These are phyloP conservation scores for Chaetomium cochliodes DNA, from an alignment of 495 filamentous ascomycete genomes.

Conservation along the genomic window DNA sequence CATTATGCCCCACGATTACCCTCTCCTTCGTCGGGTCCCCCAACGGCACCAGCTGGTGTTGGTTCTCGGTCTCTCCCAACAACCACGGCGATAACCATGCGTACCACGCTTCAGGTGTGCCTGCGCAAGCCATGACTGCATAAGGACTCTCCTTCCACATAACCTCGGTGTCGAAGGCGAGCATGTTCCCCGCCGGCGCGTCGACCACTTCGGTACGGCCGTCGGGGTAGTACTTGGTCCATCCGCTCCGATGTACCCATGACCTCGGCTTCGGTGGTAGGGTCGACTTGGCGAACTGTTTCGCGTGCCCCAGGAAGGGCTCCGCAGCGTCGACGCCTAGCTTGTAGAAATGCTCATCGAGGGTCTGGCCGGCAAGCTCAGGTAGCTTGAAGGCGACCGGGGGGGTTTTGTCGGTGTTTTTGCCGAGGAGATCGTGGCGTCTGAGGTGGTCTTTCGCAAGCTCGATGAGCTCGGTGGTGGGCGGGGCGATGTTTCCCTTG, in stretches of 20 bases:
- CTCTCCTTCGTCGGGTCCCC: conserved; percentile 67
- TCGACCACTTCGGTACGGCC: conserved; percentile 68
- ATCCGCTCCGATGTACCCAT: conserved; percentile 81
- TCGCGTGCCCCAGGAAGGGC: conserved; percentile 76
- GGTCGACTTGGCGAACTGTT: conserved; percentile 63
- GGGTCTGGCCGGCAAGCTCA: conserved; percentile 67
- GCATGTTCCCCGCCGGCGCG: conserved; percentile 72
- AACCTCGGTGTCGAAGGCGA: conserved; percentile 95
- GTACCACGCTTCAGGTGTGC: conserved; percentile 87
- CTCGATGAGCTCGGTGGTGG: conserved; percentile 67
- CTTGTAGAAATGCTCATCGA: conserved; percentile 95
- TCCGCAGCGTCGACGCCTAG: conserved; percentile 85
- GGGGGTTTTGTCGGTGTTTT: conserved; percentile 70
- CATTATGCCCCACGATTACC: conserved; percentile 89
- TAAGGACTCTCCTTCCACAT: conserved; percentile 90
- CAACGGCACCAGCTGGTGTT: conserved; percentile 80
- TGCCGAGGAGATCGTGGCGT: conserved; percentile 85
- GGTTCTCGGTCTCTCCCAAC: conserved; percentile 71
- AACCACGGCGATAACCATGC: conserved; percentile 97
- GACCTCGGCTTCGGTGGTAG: conserved; percentile 71
- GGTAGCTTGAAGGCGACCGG: conserved; percentile 88
- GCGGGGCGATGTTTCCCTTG: conserved; percentile 47
- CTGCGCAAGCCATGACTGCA: conserved; percentile 95
- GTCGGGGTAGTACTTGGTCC: conserved; percentile 86
- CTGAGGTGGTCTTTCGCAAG: conserved; percentile 80